These are phyloP conservation scores for Pseudogymnoascus sp. DNA, from an alignment of 2,329 filamentous ascomycete genomes.

Conservation along the genomic window DNA sequence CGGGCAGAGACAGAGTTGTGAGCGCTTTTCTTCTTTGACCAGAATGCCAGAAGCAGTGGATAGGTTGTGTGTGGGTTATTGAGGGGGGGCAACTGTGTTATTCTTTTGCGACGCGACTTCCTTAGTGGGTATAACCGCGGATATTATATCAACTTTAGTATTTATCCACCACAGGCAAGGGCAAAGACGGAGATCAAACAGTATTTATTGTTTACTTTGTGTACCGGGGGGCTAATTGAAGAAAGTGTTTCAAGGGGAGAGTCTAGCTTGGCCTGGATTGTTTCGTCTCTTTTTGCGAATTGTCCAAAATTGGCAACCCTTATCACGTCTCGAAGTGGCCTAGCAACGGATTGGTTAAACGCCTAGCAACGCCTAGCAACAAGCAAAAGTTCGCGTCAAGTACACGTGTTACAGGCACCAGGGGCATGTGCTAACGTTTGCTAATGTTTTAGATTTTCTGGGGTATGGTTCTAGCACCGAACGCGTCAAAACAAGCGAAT, in stretches of 20 bases:
- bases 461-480: slow-evolving; percentile 1
- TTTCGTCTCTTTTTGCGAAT: slow-evolving; percentile 2
- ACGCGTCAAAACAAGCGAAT: slow-evolving; percentile 6
- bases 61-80: not conserved
- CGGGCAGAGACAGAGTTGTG: slow-evolving; percentile 3
- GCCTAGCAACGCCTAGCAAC: slow-evolving; percentile 1
- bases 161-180: not conserved
- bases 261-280: slow-evolving; percentile 7
- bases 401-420: slow-evolving; percentile 8
- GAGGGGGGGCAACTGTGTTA: not conserved
- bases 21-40: not conserved
- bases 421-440: not conserved
- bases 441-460: slow-evolving; percentile 4
- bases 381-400: not conserved
- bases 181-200: not conserved
- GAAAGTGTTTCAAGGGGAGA: slow-evolving; percentile 6
- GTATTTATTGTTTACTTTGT: slow-evolving; percentile 7
- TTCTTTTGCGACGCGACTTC: slow-evolving; percentile 7
- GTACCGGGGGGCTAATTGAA: slow-evolving; percentile 1
- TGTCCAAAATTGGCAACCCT: slow-evolving; percentile 1
- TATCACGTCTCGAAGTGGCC: slow-evolving; percentile 1
- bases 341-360: not conserved
- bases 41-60: not conserved
- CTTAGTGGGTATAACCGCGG: not conserved
- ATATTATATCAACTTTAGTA: slow-evolving; percentile 4